Evolutionary conservation across 2,329 filamentous ascomycete species (phyloP).

Genomic region (Sclerotinia subarctica): DNA sequence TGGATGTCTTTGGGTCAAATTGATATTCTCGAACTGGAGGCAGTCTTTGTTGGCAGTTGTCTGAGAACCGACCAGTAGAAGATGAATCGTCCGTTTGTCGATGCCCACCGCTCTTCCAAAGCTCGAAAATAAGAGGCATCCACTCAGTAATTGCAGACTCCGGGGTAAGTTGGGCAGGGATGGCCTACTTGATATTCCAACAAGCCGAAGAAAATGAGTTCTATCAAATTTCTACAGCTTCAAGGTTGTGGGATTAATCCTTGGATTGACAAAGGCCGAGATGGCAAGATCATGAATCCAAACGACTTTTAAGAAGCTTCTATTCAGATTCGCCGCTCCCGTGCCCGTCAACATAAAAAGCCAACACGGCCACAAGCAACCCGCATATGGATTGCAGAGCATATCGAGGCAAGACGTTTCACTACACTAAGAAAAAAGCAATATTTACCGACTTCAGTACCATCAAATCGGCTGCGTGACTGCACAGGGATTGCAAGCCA

Average conservation of each 20-base stretch:
- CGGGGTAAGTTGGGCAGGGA: conserved; percentile 27
- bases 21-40: conserved; percentile 42
- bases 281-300: conserved; percentile 28
- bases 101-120: conserved; percentile 48
- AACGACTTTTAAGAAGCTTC: conserved; percentile 33
- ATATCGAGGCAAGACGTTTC: conserved; percentile 37
- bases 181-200: conserved; percentile 14
- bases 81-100: conserved; percentile 46
- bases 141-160: conserved; percentile 27
- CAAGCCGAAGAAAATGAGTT: conserved; percentile 23
- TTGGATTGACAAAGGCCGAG: conserved; percentile 26
- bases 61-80: conserved; percentile 46
- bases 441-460: conserved; percentile 31
- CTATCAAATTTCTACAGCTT: conserved; percentile 23
- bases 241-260: conserved; percentile 18
- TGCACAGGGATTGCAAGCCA: conserved; percentile 29
- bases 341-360: conserved; percentile 32
- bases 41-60: conserved; percentile 48
- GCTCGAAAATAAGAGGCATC: conserved; percentile 42
- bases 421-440: conserved; percentile 30
- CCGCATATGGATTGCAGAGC: conserved; percentile 31
- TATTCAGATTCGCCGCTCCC: conserved; percentile 36
- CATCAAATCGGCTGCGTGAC: conserved; percentile 32
- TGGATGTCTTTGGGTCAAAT: conserved; percentile 31
- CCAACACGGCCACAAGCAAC: conserved; percentile 32